Evolutionary conservation across 129 eudicot species (phyloP), one percentile per base, ranked within the genome.

Genomic region (Gnaphalium uliginosum): DNA sequence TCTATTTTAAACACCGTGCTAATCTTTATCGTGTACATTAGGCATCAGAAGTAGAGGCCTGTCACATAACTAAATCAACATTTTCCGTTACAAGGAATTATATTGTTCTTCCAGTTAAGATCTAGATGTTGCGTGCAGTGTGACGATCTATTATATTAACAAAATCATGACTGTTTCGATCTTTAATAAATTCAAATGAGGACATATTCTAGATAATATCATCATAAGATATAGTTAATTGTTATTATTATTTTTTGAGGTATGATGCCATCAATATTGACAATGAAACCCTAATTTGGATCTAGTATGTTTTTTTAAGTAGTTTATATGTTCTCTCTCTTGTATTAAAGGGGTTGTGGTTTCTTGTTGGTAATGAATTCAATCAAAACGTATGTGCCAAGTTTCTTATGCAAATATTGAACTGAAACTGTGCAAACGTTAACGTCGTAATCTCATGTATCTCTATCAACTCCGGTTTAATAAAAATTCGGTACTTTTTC

Each of bases 301-400:
- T 59, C 17, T 23, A n/a, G 53, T 46, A 2, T 43, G 3, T 13
- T 59, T 9, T 23, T 23, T 14, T 39, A 13, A 46, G 9, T 59
- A 22, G 65, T 59, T 59, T 23, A 21, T 58, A 1, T 2, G 27
- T 21, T 59, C 30, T 23, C 29, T 23, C 65, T 59, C 1, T 11
- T 2, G 4, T 58, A 17, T 22, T 19, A 58, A 59, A 17, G 6
- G n/a, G 65, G 5, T 59, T 23, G 30, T 23, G 65, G 15, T 59
- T 59, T 59, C 65, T 59, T 59, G 65, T 59, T 23, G 65, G 30
- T 6, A 59, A 59, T 59, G 30, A 59, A 59, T 59, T 46, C 53
- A n/a, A 43, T 43, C 53, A 46, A 46, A 13, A 10, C 10, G 17
- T 59, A 4, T 11, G 7, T 2, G 4, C 18, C 19, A n/a, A 9